phyloP scores from a whole-genome alignment of 202 grass and related monocot genomes.

The Setaria viridis region DNA sequence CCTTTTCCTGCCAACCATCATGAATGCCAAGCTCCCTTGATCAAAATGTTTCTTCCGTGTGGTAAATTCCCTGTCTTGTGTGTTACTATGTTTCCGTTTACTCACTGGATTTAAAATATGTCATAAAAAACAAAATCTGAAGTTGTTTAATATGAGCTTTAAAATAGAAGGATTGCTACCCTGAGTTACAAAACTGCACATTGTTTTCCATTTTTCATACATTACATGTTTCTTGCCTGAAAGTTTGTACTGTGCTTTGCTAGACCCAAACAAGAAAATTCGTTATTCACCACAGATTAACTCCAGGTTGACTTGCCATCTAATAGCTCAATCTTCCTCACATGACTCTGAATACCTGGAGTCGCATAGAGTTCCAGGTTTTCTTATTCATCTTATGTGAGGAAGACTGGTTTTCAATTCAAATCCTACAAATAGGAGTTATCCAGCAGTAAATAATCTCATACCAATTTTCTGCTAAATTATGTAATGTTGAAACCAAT shows the following conservation, averaged over 20 bases:
- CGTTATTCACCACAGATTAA: background rate
- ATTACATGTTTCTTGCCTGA: background rate
- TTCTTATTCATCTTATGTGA: background rate
- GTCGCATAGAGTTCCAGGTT: background rate
- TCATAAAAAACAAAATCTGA: background rate
- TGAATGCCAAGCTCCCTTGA: background rate
- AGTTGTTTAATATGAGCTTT: background rate
- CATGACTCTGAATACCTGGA: background rate
- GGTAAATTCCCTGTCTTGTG: background rate
- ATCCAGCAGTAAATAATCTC: background rate
- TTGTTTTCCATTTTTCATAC: background rate
- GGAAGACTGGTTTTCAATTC: background rate
- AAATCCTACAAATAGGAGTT: background rate
- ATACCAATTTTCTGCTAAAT: background rate
- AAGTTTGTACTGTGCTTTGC: background rate
- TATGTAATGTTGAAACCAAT: background rate
- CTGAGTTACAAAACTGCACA: background rate
- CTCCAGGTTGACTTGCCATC: background rate
- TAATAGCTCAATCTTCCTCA: background rate
- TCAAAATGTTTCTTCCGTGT: background rate
- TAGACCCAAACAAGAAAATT: background rate
- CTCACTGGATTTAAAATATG: background rate
- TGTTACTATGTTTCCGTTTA: background rate
- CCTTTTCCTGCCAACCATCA: background rate
- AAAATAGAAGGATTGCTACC: background rate